Conservation (phyloP, 352 stramenopile genomes). For the Pythium brachiatum region DNA sequence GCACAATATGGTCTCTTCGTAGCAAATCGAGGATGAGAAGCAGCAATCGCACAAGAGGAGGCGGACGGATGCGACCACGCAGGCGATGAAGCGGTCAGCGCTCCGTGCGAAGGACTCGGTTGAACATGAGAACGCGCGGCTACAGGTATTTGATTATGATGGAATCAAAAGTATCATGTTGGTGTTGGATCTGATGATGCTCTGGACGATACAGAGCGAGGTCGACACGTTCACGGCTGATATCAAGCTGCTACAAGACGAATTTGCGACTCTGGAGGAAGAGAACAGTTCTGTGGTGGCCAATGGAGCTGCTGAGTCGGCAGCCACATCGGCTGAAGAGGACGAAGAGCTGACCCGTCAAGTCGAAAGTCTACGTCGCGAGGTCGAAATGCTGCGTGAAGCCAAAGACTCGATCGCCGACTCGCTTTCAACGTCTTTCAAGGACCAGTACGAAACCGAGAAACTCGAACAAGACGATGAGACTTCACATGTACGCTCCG, state of each 20-base stretch:
- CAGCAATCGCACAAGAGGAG: conserved; percentile 31
- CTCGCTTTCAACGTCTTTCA: conserved; percentile 49
- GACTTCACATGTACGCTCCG: conserved; percentile 42
- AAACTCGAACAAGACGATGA: conserved; percentile 58
- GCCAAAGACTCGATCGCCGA: conserved; percentile 29
- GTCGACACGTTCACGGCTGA: conserved; percentile 45
- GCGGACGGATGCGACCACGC: conserved; percentile 26
- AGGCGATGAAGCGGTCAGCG: conserved; percentile 35
- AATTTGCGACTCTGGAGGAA: conserved; percentile 40
- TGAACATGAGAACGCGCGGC: conserved; percentile 28
- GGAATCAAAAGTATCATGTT: not conserved
- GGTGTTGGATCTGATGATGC: not conserved
- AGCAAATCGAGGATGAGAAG: conserved; percentile 45
- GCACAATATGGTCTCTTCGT: not conserved
- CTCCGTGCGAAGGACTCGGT: conserved; percentile 24
- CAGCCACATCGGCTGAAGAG: conserved; percentile 15
- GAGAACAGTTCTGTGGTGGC: conserved; percentile 28
- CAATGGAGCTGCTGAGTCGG: conserved; percentile 18
- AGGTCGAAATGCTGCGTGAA: conserved; percentile 58
- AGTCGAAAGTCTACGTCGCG: conserved; percentile 50
- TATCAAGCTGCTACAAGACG: conserved; percentile 50
- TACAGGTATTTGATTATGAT: conserved; percentile 24
- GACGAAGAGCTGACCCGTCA: conserved; percentile 47
- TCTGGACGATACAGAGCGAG: conserved; percentile 16
- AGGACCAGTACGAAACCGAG: conserved; percentile 66